Evolutionary conservation across 2,329 filamentous ascomycete genomes (phyloP), one percentile per base, ranked within the genome.

Genomic region (Pleurostoma richardsiae): DNA sequence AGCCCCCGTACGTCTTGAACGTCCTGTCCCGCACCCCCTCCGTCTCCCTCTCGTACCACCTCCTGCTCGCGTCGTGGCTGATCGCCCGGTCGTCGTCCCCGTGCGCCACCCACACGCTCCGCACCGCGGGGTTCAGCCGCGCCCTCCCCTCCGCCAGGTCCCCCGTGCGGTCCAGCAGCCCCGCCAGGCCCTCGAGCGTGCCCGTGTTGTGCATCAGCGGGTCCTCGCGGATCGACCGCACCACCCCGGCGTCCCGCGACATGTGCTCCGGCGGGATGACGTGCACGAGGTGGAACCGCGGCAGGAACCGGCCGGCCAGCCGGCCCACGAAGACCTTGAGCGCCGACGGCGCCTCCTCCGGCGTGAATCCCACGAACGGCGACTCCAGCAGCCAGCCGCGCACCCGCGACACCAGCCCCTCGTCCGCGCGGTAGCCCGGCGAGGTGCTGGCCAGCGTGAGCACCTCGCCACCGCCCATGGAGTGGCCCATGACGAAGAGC

Each of bases 401-500:
- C 42, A 95, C 77, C 48, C 76, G 71, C 33, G 69, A 63, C 39
- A 81, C 74, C 10, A 88, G 39, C 19, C 2, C 19, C 19, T 19
- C 19, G 19, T 19, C 19, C 19, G 19, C 19, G 19, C 19, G 19
- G 19, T 19, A 19, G 19, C 19, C 19, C 19, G 19, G 19, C 19
- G 19, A 19, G 19, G 19, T 19, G 19, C 19, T 74, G 28, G 76
- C 76, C 27, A 85, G 63, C 40, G 80, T 82, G 6, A 95, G 70
- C 5, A 83, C 79, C 66, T 95, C 79, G 28, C 83, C 88, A 49
- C 91, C 91, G 54, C 91, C 91, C 89, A 96, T 96, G 27, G 85
- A 90, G 67, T 96, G 90, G 45, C 91, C 91, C 72, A 94, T 82
- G 26, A 96, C 76, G 67, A 96, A 96, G 11, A 95, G 61, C 0